Percentiles rank a stretch among this genome's conserved stretches.
Conservation (phyloP, 345 rosid genomes). For the Arabidopsis thaliana region TAIR10.1 NC_003074.8:17830001-17830500, state of each 20-base stretch:
- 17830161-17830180: slow-evolving; percentile 81
- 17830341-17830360: slow-evolving; percentile 85
- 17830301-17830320: slow-evolving; percentile 62
- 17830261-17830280: slow-evolving; percentile 77
- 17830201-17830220: slow-evolving; percentile 48
- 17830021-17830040: slow-evolving; percentile 77
- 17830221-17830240: slow-evolving; percentile 48
- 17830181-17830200: slow-evolving; percentile 37
- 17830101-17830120: slow-evolving; percentile 86
- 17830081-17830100: slow-evolving; percentile 90
- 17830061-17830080: slow-evolving; percentile 85
- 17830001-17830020: slow-evolving; percentile 93
- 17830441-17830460: slow-evolving; percentile 72
- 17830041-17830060: slow-evolving; percentile 72
- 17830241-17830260: slow-evolving; percentile 60
- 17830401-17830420: slow-evolving; percentile 82
- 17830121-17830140: slow-evolving; percentile 63
- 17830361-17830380: slow-evolving; percentile 82
- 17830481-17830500: slow-evolving; percentile 94
- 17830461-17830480: slow-evolving; percentile 78
- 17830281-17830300: slow-evolving; percentile 70
- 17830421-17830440: slow-evolving; percentile 86
- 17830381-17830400: slow-evolving; percentile 84
- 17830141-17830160: slow-evolving; percentile 80
- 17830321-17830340: slow-evolving; percentile 79